Evolutionary conservation across 129 eudicot species (phyloP).

Genomic region (Heracleum sosnowskyi): DNA sequence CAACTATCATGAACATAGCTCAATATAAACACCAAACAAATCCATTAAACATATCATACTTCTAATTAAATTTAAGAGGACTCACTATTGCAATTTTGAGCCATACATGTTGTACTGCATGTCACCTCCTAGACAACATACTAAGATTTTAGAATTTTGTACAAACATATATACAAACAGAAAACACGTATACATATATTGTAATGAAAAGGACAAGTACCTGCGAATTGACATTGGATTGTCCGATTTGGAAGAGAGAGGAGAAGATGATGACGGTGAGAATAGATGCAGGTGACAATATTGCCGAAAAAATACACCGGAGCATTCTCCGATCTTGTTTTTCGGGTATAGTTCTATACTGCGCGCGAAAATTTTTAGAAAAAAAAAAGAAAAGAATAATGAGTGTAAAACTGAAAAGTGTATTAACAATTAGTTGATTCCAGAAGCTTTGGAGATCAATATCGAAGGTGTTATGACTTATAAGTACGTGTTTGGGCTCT

Average conservation of each 20-base stretch:
- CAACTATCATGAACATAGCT: not conserved
- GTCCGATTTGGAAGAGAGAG: constrained; percentile 11
- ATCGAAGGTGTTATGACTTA: not conserved
- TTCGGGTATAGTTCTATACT: not conserved
- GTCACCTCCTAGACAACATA: constrained; percentile 19
- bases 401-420: not conserved
- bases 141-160: not conserved
- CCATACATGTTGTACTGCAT: constrained; percentile 78
- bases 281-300: constrained; percentile 7
- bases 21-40: not conserved
- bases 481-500: constrained; percentile 32
- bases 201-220: not conserved
- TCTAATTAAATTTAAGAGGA: not conserved
- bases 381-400: too few relatives aligned
- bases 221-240: constrained; percentile 30
- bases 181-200: not conserved
- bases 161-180: not conserved
- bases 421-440: not conserved
- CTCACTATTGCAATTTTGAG: constrained; percentile 68
- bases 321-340: constrained; percentile 21
- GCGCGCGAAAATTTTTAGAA: not conserved
- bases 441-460: constrained; percentile 11
- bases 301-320: constrained; percentile 27
- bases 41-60: not conserved
- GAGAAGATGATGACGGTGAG: constrained; percentile 16